Percentiles rank a stretch among this genome's conserved stretches.
Conservation (phyloP, 2,329 filamentous ascomycete genomes). For the Beauveria medogensis region DNA sequence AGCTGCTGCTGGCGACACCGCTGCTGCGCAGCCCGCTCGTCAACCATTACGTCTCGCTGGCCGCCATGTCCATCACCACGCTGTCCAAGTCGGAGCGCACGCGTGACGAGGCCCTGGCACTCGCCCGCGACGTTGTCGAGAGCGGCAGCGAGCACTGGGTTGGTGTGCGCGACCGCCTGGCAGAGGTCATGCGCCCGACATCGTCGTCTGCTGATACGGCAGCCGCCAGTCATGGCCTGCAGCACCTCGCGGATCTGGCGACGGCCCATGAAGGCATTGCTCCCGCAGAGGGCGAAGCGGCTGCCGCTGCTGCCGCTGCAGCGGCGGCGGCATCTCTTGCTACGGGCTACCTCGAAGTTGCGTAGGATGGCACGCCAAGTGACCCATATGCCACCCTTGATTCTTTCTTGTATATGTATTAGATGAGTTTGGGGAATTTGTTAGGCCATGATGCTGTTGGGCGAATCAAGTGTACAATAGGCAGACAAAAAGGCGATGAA, state of each 20-base stretch:
- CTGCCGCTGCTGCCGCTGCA: conserved; percentile 18
- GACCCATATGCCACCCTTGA: not conserved
- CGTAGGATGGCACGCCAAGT: conserved; percentile 9
- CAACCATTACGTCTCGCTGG: conserved; percentile 57
- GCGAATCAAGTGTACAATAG: not conserved
- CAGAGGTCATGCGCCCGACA: conserved; percentile 26
- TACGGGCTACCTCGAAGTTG: conserved; percentile 28
- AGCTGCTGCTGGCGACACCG: conserved; percentile 47
- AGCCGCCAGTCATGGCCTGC: conserved; percentile 45
- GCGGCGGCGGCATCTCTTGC: conserved; percentile 26
- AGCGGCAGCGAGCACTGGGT: conserved; percentile 48
- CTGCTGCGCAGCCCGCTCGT: conserved; percentile 54
- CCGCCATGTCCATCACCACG: conserved; percentile 52
- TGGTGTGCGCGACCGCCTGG: conserved; percentile 38
- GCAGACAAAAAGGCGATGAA: not conserved
- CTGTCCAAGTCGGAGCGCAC: conserved; percentile 47
- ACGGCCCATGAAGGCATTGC: conserved; percentile 32
- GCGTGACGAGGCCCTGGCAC: conserved; percentile 46
- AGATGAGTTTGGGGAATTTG: not conserved
- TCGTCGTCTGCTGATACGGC: conserved; percentile 26
- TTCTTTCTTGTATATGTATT: not conserved
- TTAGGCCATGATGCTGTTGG: not conserved
- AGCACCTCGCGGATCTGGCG: conserved; percentile 52
- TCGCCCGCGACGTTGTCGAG: conserved; percentile 50
- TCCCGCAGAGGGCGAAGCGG: conserved; percentile 19